Evolutionary conservation across 169 alveolate genomes (phyloP).

Genomic region (Plasmodium relictum): DNA sequence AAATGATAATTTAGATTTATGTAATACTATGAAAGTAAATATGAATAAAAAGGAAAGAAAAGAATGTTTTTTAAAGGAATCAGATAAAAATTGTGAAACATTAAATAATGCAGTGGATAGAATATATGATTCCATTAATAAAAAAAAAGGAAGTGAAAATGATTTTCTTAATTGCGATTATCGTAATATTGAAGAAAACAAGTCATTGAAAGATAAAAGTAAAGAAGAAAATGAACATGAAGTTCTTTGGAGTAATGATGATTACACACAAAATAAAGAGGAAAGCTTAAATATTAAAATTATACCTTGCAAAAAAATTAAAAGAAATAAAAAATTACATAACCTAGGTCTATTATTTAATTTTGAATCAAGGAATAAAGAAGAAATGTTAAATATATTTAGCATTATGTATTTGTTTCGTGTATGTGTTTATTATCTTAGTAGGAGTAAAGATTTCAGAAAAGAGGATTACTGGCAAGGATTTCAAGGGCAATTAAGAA

Average conservation of each 20-base stretch:
- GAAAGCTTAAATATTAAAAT: conserved; percentile 4
- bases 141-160: background rate
- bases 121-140: background rate
- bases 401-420: conserved; percentile 85
- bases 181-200: background rate
- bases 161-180: background rate
- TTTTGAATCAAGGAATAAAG: conserved; percentile 27
- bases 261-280: conserved; percentile 5
- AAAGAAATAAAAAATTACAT: conserved; percentile 17
- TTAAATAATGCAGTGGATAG: background rate
- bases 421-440: conserved; percentile 85
- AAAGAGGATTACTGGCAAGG: conserved; percentile 86
- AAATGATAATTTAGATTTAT: background rate
- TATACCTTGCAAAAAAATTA: background rate
- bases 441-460: conserved; percentile 85
- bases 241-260: conserved; percentile 15
- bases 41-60: background rate
- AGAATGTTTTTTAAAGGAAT: background rate
- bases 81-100: background rate
- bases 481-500: conserved; percentile 67
- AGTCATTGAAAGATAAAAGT: too few species aligned
- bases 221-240: conserved; percentile 23
- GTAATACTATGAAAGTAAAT: background rate
- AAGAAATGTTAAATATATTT: conserved; percentile 77
- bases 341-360: conserved; percentile 15